Evolutionary conservation across 2,329 filamentous ascomycete genomes (phyloP).

Genomic region (Diaporthe velutina): DNA sequence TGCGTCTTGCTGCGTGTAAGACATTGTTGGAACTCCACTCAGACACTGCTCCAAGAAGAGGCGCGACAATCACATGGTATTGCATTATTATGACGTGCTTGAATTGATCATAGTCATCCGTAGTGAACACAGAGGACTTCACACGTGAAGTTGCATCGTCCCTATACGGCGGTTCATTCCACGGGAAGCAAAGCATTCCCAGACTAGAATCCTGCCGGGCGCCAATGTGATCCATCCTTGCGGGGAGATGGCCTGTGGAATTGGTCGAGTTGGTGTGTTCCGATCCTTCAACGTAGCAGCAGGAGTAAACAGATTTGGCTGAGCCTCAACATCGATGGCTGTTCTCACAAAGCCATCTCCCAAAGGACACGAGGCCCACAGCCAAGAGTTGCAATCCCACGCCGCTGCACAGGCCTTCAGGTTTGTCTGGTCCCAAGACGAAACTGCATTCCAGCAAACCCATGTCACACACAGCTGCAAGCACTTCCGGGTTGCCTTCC

Average conservation of each 20-base stretch:
- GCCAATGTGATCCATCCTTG: neutral
- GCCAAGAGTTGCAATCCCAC: neutral
- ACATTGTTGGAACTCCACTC: conserved; percentile 28
- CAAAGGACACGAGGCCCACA: neutral
- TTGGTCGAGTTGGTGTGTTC: neutral
- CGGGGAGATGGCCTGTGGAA: neutral
- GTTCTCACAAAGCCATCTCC: neutral
- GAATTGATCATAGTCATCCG: neutral
- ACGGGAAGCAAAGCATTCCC: neutral
- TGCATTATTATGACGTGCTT: conserved; percentile 7
- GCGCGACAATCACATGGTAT: neutral
- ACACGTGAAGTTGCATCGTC: neutral
- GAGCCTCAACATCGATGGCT: neutral
- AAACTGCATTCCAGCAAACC: neutral
- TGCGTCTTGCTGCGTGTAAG: neutral
- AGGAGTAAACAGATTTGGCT: neutral
- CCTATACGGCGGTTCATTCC: no score
- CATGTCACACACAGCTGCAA: conserved; percentile 29
- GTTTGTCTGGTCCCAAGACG: neutral
- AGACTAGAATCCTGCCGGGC: neutral
- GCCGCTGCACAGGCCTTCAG: neutral
- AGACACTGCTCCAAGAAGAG: neutral
- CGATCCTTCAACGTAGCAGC: neutral
- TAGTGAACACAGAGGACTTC: neutral
- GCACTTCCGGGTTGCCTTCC: conserved; percentile 20